Evolutionary conservation across 257 asterid genomes (phyloP).

Genomic region (Solanum rostratum): DNA sequence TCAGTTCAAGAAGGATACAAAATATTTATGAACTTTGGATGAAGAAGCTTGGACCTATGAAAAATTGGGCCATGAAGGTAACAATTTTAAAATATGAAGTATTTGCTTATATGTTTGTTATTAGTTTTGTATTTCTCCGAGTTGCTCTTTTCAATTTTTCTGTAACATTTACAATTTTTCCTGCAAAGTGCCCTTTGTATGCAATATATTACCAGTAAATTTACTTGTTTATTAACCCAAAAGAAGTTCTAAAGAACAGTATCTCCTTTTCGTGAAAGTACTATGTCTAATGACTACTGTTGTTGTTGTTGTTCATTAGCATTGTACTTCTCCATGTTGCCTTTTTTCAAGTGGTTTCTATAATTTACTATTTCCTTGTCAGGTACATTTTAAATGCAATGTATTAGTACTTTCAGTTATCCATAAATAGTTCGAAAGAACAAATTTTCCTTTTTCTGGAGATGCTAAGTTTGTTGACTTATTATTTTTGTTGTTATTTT

Average conservation of each 20-base stretch:
- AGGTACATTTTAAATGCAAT: not conserved
- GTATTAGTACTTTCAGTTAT: not conserved
- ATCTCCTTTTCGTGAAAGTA: not conserved
- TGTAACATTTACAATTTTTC: not conserved
- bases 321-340: not conserved
- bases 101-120: not conserved
- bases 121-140: not conserved
- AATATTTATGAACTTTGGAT: slow-evolving; percentile 56
- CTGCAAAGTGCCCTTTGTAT: not conserved
- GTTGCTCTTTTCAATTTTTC: not conserved
- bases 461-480: not conserved
- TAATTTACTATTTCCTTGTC: not conserved
- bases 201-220: not conserved
- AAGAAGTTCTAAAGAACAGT: not conserved
- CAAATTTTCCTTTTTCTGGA: not conserved
- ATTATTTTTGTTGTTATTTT: not conserved
- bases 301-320: not conserved
- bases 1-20: slow-evolving; percentile 24
- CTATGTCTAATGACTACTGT: not conserved
- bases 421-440: not conserved
- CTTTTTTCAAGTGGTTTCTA: not conserved
- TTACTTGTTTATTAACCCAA: not conserved
- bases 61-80: slow-evolving; percentile 41
- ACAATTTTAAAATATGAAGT: not conserved
- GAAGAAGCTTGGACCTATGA: slow-evolving; percentile 39